A percentile compares a stretch with the other conserved stretches of the same genome.
Conservation (phyloP, 768 basidiomycete genomes). For the Myochromella boudieri region DNA sequence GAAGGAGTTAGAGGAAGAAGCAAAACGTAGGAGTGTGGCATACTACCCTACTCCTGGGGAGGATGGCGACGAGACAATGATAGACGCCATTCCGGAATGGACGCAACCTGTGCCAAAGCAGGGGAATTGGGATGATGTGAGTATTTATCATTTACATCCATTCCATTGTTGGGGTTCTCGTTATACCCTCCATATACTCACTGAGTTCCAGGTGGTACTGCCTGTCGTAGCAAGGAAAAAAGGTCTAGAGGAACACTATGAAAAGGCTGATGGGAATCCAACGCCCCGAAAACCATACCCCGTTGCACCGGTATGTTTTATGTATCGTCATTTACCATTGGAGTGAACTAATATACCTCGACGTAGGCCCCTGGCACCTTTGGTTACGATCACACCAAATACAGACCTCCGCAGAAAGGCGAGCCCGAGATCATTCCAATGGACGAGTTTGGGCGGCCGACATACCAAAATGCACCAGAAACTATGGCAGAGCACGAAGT, state of each 20-base stretch:
- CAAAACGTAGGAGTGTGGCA: conserved; percentile 58
- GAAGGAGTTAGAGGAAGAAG: conserved; percentile 40
- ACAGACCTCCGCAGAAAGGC: conserved; percentile 46
- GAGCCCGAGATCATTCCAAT: conserved; percentile 48
- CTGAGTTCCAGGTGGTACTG: conserved; percentile 61
- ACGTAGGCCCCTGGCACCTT: conserved; percentile 80
- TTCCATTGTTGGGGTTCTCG: conserved; percentile 1
- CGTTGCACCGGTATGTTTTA: conserved; percentile 54
- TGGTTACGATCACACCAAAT: conserved; percentile 73
- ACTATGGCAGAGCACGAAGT: conserved; percentile 20
- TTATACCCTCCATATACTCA: conserved; percentile 8
- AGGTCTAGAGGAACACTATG: conserved; percentile 70
- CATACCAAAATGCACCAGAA: conserved; percentile 16
- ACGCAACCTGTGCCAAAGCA: conserved; percentile 66
- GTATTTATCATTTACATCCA: conserved; percentile 24
- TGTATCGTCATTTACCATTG: conserved; percentile 1
- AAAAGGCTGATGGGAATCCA: conserved; percentile 68
- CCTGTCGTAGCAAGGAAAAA: conserved; percentile 85
- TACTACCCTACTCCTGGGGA: conserved; percentile 61
- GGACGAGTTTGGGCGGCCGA: conserved; percentile 63
- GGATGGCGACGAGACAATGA: conserved; percentile 42
- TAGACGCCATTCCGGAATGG: conserved; percentile 81
- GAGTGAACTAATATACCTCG: conserved; percentile 4
- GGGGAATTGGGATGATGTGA: conserved; percentile 83
- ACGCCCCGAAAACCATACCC: conserved; percentile 44